A percentile compares a stretch with the other conserved stretches of the same genome.
Conservation (phyloP, 1,284 basidiomycete species). For the Pascua guehoae region DNA sequence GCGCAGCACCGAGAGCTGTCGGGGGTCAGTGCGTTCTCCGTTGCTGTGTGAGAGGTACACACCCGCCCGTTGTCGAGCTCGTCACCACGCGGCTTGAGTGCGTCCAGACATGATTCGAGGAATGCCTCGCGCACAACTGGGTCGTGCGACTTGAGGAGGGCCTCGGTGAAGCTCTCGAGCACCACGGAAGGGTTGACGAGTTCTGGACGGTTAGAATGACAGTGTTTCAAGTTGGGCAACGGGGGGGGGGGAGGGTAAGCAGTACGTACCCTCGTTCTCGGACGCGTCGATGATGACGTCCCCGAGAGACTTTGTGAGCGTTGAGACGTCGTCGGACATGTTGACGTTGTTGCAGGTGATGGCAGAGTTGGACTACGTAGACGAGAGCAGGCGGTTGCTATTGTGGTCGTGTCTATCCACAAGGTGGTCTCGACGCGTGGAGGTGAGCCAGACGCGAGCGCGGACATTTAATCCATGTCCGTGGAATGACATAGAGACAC, state of each 20-base stretch:
- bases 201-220: slow-evolving; percentile 1
- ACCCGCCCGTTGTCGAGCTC: slow-evolving; percentile 15
- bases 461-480: too few relatives aligned
- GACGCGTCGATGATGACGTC: slow-evolving; percentile 16
- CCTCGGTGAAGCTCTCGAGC: slow-evolving; percentile 13
- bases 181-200: slow-evolving; percentile 11
- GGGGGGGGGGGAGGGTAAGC: too few relatives aligned
- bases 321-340: slow-evolving; percentile 7
- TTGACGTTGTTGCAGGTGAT: background rate
- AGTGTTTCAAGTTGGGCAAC: too few relatives aligned
- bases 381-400: too few relatives aligned
- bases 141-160: slow-evolving; percentile 9
- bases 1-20: slow-evolving; percentile 14
- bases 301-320: slow-evolving; percentile 13
- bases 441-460: too few relatives aligned
- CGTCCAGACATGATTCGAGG: slow-evolving; percentile 15
- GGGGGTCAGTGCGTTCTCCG: background rate
- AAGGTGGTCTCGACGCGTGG: too few relatives aligned
- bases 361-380: too few relatives aligned
- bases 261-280: slow-evolving; percentile 5
- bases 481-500: too few relatives aligned
- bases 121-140: slow-evolving; percentile 18
- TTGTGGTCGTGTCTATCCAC: too few relatives aligned
- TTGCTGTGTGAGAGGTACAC: background rate
- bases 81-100: slow-evolving; percentile 14